phyloP scores from a whole-genome alignment of 257 asterid genomes.

The Ballota nigra region DNA sequence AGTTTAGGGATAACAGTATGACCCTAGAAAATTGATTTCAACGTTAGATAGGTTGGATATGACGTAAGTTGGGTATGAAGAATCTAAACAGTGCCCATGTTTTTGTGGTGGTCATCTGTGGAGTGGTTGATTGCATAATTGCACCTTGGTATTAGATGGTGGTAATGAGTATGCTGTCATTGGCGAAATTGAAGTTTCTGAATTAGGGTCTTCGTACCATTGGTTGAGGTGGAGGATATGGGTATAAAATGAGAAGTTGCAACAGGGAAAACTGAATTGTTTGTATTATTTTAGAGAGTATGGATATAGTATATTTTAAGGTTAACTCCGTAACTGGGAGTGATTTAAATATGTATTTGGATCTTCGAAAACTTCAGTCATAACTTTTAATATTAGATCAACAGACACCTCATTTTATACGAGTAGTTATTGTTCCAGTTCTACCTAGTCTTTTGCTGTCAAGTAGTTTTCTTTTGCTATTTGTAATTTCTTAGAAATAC shows the following conservation, averaged over 20 bases:
- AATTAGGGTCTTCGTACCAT: neutral
- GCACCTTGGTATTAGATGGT: neutral
- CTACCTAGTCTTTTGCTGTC: neutral
- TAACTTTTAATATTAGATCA: neutral
- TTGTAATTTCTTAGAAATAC: neutral
- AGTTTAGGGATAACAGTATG: neutral
- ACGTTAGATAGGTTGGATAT: neutral
- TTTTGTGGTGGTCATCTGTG: neutral
- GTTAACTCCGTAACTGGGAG: neutral
- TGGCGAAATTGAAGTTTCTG: neutral
- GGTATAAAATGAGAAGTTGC: neutral
- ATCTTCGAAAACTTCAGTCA: neutral
- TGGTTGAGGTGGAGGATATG: neutral
- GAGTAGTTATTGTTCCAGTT: neutral
- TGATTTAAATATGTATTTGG: neutral
- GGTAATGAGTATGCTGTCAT: neutral
- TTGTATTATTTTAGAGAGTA: neutral
- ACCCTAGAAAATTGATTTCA: slow-evolving; percentile 3
- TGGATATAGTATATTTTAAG: neutral
- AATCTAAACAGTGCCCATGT: neutral
- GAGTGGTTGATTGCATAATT: neutral
- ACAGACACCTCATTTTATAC: neutral
- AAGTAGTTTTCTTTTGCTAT: neutral
- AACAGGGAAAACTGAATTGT: neutral
- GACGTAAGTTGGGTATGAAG: neutral